Conservation (phyloP, 192 early-diverging fungal genomes). For the Oehlia diaphana region DNA sequence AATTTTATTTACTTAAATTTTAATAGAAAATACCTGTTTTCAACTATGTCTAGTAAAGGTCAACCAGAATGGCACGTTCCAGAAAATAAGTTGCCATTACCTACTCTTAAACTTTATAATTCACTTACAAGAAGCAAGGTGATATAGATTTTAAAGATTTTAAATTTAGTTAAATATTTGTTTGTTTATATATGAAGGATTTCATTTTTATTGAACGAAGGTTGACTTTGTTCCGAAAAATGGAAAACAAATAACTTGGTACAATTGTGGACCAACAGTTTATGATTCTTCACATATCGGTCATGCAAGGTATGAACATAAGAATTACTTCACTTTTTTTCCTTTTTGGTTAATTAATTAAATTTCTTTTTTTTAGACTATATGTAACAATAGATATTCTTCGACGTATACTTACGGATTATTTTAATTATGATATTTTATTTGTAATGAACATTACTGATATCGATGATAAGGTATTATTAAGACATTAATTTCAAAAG, state of each 20-base stretch:
- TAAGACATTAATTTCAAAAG: background rate
- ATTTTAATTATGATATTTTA: constrained; percentile 90
- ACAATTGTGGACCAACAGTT: constrained; percentile 97
- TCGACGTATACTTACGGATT: constrained; percentile 91
- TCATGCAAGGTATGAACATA: constrained; percentile 73
- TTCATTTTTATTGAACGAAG: constrained; percentile 38
- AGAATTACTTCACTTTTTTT: background rate
- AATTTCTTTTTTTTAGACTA: constrained; percentile 51
- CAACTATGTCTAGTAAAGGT: constrained; percentile 31
- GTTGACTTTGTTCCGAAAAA: constrained; percentile 85
- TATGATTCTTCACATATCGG: constrained; percentile 96
- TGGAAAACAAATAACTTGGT: constrained; percentile 89
- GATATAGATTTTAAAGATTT: background rate
- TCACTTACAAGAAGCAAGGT: constrained; percentile 88
- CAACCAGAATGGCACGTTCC: constrained; percentile 75
- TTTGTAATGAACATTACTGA: constrained; percentile 99
- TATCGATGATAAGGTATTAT: constrained; percentile 88
- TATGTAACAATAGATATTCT: constrained; percentile 94
- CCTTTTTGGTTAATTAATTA: background rate
- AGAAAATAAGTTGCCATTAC: constrained; percentile 34
- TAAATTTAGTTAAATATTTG: background rate
- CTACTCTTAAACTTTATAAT: constrained; percentile 74
- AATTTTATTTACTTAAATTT: constrained; percentile 7
- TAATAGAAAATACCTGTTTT: background rate
- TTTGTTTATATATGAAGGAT: background rate